Evolutionary conservation across 148 eudicot genomes (phyloP).

Genomic region (Arctostaphylos glauca): DNA sequence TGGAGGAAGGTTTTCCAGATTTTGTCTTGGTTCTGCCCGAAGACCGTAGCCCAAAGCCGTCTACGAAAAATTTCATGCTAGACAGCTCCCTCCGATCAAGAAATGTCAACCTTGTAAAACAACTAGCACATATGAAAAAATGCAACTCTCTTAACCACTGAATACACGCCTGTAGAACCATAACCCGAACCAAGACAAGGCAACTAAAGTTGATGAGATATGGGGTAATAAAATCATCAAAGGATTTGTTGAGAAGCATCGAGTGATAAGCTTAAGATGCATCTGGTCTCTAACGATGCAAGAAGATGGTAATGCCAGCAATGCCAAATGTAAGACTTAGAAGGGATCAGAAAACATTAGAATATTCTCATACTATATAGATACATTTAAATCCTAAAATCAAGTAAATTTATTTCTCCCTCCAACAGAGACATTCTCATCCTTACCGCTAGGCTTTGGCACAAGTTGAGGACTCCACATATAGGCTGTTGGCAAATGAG

Average conservation of each 20-base stretch:
- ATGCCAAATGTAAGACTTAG: neutral
- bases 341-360: neutral
- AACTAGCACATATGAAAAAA: neutral
- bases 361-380: neutral
- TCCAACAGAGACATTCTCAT: neutral
- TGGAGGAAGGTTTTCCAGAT: neutral
- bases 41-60: neutral
- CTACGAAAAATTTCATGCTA: neutral
- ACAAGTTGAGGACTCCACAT: slow-evolving; percentile 97
- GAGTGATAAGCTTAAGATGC: neutral
- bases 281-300: neutral
- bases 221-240: neutral
- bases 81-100: neutral
- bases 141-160: neutral
- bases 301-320: neutral
- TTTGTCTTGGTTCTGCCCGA: neutral
- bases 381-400: neutral
- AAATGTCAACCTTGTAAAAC: neutral
- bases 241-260: slow-evolving; percentile 1
- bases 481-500: slow-evolving; percentile 88
- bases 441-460: slow-evolving; percentile 86
- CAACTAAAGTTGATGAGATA: neutral
- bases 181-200: neutral
- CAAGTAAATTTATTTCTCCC: neutral
- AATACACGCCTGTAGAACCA: neutral